Base-by-base conservation (phyloP, 257 asterid genomes). In the Gentiana macrophylla region DNA sequence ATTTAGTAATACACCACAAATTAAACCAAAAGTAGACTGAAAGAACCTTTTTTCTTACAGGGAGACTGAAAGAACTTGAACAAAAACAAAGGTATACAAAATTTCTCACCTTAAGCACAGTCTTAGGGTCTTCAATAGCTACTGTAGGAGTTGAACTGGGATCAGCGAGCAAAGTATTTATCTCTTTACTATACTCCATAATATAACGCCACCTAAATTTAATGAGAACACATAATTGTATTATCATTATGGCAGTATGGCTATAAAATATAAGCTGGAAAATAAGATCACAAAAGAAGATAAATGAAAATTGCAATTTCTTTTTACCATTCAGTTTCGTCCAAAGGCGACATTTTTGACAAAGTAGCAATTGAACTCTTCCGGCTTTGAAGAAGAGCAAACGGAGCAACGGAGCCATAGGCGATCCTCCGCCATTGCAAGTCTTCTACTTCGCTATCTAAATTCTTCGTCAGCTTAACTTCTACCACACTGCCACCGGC, bases 351-450 rank as follows among this genome's bases (percentile, higher is more conserved):
- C 69, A 74, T 67, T 56, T 54, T 63, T 1, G 76, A 66, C 54
- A 61, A 53, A 12, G 77, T 63, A 37, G 62, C 51, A 10, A 68
- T 1, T 7, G 84, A 60, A 64, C 75, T 81, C 69, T 90, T 90
- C 49, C 77, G 77, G 83, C 95, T 84, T 75, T 84, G 95, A 57
- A 90, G 93, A 63, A 89, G 79, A 6, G 95, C 95, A 56, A 86
- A 86, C n/a, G 97, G 97, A n/a, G 79, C 72, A 37, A 84, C 98
- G 1, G 98, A 86, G 56, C 89, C 94, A 59, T 84, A 84, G 8
- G 88, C 94, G 52, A 86, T 79, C 67, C 86, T 80, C 80, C 94
- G 77, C 86, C 89, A 74, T 63, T 75, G 80, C 6, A 75, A 78
- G 51, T 74, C 94, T 50, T 77, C 48, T 35, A 82, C 60, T 69